phyloP scores from a whole-genome alignment of 2,329 filamentous ascomycete species.

The Arthrobotrys iridis region DNA sequence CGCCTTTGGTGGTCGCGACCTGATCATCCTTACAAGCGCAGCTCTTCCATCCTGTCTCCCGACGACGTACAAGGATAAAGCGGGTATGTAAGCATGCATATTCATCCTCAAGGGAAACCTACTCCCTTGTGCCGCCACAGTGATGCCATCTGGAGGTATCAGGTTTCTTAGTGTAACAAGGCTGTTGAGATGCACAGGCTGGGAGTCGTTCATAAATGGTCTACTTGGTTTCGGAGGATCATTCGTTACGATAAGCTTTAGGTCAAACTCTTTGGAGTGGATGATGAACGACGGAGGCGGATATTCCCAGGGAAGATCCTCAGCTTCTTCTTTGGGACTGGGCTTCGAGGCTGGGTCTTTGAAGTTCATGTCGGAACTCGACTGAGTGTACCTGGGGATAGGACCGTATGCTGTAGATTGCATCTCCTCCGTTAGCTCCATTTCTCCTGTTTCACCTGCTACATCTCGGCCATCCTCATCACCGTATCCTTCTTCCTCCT shows the following conservation, averaged over 20 bases:
- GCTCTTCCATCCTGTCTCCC: constrained; percentile 74
- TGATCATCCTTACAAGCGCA: constrained; percentile 70
- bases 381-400: background rate
- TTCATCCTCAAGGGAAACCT: constrained; percentile 63
- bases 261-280: constrained; percentile 46
- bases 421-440: constrained; percentile 21
- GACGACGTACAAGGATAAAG: constrained; percentile 73
- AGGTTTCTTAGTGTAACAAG: constrained; percentile 29
- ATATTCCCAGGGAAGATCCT: constrained; percentile 31
- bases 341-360: background rate
- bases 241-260: constrained; percentile 26
- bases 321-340: background rate
- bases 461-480: background rate
- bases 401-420: constrained; percentile 39
- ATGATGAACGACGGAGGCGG: constrained; percentile 36
- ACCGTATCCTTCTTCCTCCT: constrained; percentile 66
- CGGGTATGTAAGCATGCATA: constrained; percentile 72
- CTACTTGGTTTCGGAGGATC: constrained; percentile 1
- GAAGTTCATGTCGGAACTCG: background rate
- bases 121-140: constrained; percentile 30
- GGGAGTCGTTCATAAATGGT: background rate
- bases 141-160: constrained; percentile 44
- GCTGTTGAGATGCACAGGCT: constrained; percentile 20
- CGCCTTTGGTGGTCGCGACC: constrained; percentile 57
- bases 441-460: background rate